phyloP scores from a whole-genome alignment of 768 basidiomycete species.

The Termitomyces sp. region DNA sequence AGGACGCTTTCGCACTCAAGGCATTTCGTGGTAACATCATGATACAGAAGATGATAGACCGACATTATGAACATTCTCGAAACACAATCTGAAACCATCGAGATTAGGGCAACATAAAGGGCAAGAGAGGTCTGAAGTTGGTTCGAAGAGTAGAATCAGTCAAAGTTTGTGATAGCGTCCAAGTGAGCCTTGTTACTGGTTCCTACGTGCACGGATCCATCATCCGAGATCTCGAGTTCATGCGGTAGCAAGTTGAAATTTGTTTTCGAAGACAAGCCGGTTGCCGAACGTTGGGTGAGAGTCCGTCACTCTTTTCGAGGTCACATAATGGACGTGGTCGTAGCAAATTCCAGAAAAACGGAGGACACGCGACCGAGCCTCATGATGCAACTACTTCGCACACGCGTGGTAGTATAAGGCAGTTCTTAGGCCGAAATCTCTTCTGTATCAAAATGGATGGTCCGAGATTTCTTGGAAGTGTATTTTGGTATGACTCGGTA shows the following conservation, averaged over 20 bases:
- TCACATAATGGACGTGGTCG: slow-evolving; percentile 5
- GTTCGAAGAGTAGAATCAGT: background rate
- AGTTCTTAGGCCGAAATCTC: background rate
- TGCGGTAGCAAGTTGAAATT: background rate
- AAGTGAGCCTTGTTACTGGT: background rate
- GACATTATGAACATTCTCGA: background rate
- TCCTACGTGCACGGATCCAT: background rate
- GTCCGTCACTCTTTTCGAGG: background rate
- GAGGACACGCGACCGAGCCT: background rate
- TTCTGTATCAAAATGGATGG: background rate
- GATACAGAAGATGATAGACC: too few species aligned
- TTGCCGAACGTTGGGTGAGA: background rate
- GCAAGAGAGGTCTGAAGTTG: background rate
- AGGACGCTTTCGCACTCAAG: background rate
- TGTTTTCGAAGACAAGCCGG: background rate
- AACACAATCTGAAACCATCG: background rate
- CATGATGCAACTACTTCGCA: background rate
- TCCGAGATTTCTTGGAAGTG: background rate
- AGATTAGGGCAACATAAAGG: background rate
- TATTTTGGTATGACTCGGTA: background rate
- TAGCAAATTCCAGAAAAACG: background rate
- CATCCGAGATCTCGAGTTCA: too few species aligned
- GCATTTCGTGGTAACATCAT: background rate
- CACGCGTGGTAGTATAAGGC: background rate
- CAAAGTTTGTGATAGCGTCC: background rate